A percentile compares a stretch with the other conserved stretches of the same genome.
phyloP scores from a whole-genome alignment of 2,329 filamentous ascomycete genomes.

The Xylariaceae sp. region DNA sequence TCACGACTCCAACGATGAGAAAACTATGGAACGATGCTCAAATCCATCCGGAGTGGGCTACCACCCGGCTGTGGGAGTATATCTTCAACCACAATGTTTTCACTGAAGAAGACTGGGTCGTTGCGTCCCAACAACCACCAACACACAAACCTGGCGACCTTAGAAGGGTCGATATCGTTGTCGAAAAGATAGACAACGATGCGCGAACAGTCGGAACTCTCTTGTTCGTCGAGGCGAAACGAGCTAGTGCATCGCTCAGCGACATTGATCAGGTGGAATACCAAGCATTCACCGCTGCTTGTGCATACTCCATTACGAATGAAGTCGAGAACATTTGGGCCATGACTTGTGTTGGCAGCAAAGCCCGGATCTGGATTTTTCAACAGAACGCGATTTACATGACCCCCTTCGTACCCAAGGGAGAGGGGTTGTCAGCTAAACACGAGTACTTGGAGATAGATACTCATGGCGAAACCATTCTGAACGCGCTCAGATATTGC shows the following conservation, averaged over 20 bases:
- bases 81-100: slow-evolving; percentile 3
- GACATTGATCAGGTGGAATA: too few relatives aligned
- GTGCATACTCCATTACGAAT: neutral
- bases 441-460: slow-evolving; percentile 3
- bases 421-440: neutral
- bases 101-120: neutral
- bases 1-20: neutral
- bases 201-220: slow-evolving; percentile 1
- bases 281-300: neutral
- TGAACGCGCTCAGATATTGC: neutral
- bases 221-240: slow-evolving; percentile 1
- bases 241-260: too few relatives aligned
- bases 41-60: neutral
- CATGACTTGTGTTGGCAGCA: slow-evolving; percentile 3
- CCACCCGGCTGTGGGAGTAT: slow-evolving; percentile 3
- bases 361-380: slow-evolving; percentile 3
- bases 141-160: neutral
- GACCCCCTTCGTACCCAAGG: neutral
- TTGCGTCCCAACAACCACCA: slow-evolving; percentile 1
- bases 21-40: slow-evolving; percentile 2
- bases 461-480: slow-evolving; percentile 1
- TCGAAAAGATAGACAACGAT: neutral
- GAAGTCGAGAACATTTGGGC: neutral
- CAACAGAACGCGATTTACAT: neutral
- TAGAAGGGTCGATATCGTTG: neutral